These are phyloP conservation scores for Hortaea werneckii DNA, from an alignment of 2,329 filamentous ascomycete species.

Conservation along the genomic window DNA sequence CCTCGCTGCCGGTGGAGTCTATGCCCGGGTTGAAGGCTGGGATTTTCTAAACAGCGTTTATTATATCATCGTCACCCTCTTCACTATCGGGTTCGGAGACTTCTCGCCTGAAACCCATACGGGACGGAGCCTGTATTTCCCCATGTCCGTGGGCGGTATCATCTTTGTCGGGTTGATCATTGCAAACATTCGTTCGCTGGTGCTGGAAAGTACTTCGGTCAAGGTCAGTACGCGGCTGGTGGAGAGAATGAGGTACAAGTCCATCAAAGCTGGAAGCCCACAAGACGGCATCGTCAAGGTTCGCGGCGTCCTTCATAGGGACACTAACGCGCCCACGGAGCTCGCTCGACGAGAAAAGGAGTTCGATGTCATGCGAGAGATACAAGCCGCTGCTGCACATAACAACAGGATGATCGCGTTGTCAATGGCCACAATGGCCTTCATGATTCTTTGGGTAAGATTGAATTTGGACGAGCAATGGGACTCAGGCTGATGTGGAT, in stretches of 20 bases:
- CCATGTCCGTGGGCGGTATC: constrained; percentile 70
- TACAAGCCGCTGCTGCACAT: constrained; percentile 54
- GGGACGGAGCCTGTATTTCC: constrained; percentile 62
- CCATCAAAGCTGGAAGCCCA: constrained; percentile 36
- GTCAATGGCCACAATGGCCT: constrained; percentile 53
- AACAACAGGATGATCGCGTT: constrained; percentile 67
- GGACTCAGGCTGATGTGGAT: not conserved
- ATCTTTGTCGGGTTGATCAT: constrained; percentile 68
- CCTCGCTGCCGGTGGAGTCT: constrained; percentile 62
- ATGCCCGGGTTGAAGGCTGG: constrained; percentile 51
- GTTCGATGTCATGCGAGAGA: constrained; percentile 51
- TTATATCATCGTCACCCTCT: constrained; percentile 55
- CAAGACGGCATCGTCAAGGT: constrained; percentile 28
- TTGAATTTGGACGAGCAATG: not conserved
- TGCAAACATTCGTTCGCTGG: constrained; percentile 50
- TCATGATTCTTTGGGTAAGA: constrained; percentile 58
- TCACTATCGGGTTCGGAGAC: constrained; percentile 53
- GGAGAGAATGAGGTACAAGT: constrained; percentile 37
- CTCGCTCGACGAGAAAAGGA: constrained; percentile 42
- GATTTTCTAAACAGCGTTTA: constrained; percentile 38
- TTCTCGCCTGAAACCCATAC: constrained; percentile 43
- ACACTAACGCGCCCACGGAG: constrained; percentile 34
- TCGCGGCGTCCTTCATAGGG: constrained; percentile 1
- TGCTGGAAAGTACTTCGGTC: constrained; percentile 45
- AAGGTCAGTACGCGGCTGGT: constrained; percentile 50